phyloP scores from a whole-genome alignment of 192 early-diverging fungal genomes.

The Coemansia sp. region DNA sequence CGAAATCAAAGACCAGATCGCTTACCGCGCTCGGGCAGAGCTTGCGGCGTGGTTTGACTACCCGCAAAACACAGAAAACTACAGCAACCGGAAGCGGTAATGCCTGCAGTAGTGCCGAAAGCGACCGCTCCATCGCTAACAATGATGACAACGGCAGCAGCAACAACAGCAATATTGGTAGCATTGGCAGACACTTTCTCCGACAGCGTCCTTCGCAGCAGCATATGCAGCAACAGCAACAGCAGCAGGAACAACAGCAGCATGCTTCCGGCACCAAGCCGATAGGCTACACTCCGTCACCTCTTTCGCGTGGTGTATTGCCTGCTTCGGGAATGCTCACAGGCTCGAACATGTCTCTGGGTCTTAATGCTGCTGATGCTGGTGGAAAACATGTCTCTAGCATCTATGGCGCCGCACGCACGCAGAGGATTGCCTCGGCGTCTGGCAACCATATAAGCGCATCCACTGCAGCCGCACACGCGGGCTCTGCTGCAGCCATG shows the following conservation, averaged over 20 bases:
- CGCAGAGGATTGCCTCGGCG: conserved; percentile 50
- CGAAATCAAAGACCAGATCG: conserved; percentile 48
- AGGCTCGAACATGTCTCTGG: conserved; percentile 2
- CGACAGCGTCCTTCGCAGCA: neutral
- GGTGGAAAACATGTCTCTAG: neutral
- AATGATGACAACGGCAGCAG: conserved; percentile 4
- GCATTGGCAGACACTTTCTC: neutral
- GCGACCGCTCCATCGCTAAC: neutral
- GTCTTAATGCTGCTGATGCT: neutral
- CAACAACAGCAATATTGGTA: neutral
- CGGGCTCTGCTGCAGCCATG: neutral
- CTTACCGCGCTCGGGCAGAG: conserved; percentile 48
- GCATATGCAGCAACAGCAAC: conserved; percentile 2
- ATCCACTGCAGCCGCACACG: conserved; percentile 14
- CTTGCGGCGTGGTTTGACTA: conserved; percentile 50
- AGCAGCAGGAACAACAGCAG: neutral
- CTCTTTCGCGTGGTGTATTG: conserved; percentile 4
- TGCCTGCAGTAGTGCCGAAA: conserved; percentile 4
- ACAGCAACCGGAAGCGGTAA: conserved; percentile 8
- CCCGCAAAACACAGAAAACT: conserved; percentile 34
- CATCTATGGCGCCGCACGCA: conserved; percentile 41
- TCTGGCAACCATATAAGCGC: conserved; percentile 25
- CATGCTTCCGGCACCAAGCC: neutral
- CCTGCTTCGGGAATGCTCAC: conserved; percentile 1
- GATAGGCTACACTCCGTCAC: conserved; percentile 4